These are phyloP conservation scores for Breviolum minutum DNA, from an alignment of 73 alveolate species.

Conservation along the genomic window DNA sequence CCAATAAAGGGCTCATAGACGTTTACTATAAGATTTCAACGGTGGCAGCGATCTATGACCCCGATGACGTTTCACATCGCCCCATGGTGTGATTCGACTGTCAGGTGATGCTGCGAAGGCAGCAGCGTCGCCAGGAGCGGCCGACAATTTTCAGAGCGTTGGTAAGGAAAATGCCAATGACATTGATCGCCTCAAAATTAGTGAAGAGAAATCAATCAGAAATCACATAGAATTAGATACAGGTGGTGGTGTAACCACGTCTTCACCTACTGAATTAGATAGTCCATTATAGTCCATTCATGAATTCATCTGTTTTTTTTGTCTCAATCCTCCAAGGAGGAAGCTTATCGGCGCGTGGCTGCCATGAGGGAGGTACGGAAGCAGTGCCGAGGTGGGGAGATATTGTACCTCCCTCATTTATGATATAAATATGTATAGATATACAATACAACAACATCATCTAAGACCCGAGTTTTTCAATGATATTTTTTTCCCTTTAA, in stretches of 20 bases:
- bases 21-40: no score
- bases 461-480: not conserved
- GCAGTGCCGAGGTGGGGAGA: constrained; percentile 33
- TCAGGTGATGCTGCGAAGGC: constrained; percentile 27
- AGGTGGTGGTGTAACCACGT: no score
- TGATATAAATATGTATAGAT: not conserved
- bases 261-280: no score
- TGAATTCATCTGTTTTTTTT: not conserved
- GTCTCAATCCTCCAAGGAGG: constrained; percentile 19
- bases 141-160: not conserved
- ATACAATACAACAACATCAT: not conserved
- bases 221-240: no score
- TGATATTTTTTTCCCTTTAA: no score
- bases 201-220: not conserved
- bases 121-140: constrained; percentile 23
- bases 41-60: no score
- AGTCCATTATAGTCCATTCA: not conserved
- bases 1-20: no score
- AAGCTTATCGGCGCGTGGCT: constrained; percentile 61
- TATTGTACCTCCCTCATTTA: not conserved
- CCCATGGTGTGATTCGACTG: no score
- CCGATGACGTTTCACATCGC: no score
- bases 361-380: constrained; percentile 57
- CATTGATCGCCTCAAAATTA: not conserved
- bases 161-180: not conserved